Evolutionary conservation across 306 rosid genomes (phyloP).

Genomic region (Gastrolobium villosum): DNA sequence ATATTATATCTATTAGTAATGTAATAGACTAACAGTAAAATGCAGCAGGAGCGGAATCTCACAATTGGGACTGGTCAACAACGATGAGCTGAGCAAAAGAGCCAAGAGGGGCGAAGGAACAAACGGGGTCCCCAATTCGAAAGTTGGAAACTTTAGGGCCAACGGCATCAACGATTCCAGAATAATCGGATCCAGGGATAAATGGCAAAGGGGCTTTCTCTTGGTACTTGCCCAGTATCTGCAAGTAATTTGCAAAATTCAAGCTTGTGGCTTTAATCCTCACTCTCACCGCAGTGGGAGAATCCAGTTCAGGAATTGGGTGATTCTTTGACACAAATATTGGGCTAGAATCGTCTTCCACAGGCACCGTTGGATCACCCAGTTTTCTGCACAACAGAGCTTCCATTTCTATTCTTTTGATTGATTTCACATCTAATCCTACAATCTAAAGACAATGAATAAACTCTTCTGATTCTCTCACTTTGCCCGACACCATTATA

Average conservation of each 20-base stretch:
- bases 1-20: too few relatives aligned
- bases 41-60: slow-evolving; percentile 42
- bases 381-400: slow-evolving; percentile 81
- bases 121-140: slow-evolving; percentile 79
- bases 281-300: slow-evolving; percentile 81
- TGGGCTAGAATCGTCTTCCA: slow-evolving; percentile 55
- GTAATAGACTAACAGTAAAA: neutral
- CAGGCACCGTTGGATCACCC: slow-evolving; percentile 76
- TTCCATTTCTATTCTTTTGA: slow-evolving; percentile 64
- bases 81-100: slow-evolving; percentile 84
- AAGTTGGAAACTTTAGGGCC: slow-evolving; percentile 75
- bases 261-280: slow-evolving; percentile 90
- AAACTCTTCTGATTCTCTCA: too few relatives aligned
- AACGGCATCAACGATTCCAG: slow-evolving; percentile 81
- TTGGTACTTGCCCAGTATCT: slow-evolving; percentile 80
- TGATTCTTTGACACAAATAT: slow-evolving; percentile 57
- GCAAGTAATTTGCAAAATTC: slow-evolving; percentile 92
- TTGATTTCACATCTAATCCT: too few relatives aligned
- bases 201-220: slow-evolving; percentile 82
- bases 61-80: slow-evolving; percentile 71
- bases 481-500: too few relatives aligned
- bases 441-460: too few relatives aligned
- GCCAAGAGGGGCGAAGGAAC: slow-evolving; percentile 71
- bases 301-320: slow-evolving; percentile 69
- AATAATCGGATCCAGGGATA: slow-evolving; percentile 88